Evolutionary conservation across 352 stramenopile genomes (phyloP), one percentile per base, ranked within the genome.

Genomic region (Phytophthora litchii): DNA sequence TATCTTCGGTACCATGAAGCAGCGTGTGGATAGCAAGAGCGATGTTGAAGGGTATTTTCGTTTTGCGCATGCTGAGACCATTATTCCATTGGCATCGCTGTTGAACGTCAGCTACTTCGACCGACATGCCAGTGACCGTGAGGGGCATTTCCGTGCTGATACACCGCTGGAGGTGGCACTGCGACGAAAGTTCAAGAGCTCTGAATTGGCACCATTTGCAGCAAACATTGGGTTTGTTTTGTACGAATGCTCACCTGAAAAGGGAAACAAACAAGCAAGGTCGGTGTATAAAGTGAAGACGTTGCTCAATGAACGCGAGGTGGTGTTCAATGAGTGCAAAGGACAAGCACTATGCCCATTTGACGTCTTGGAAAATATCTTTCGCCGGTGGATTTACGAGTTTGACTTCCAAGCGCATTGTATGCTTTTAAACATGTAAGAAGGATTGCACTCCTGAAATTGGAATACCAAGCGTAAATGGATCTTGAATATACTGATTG

Each of bases 61-160:
- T n/a, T 94, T 94, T 63, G 86, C 86, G 0, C 86, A 94, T 48
- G 86, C 86, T 5, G 86, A 94, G 67, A 94, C 86, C 17, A 88
- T 94, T 58, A 37, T 94, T 29, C 86, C 86, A 25, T 51, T 94
- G 16, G 75, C 77, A 10, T 83, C 83, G 40, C 74, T 94, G 16
- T 68, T 94, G 25, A 89, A 92, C 21, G 54, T 91, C 27, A 86
- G 80, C 38, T 80, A 80, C 47, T 91, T 90, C 41, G 81, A 94
- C 21, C 69, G 71, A 1, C 77, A 85, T 40, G 60, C 55, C 17
- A 91, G 60, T 51, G 70, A 87, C 49, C 46, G 56, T 13, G 79
- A 84, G 1, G 80, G 78, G 6, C 83, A 91, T 29, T 91, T 91
- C 41, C 59, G 81, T 0, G 74, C 78, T 2, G 65, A 84, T 0